Evolutionary conservation across 805 yeast genomes (phyloP).

Genomic region (Nakazawaea sp.): DNA sequence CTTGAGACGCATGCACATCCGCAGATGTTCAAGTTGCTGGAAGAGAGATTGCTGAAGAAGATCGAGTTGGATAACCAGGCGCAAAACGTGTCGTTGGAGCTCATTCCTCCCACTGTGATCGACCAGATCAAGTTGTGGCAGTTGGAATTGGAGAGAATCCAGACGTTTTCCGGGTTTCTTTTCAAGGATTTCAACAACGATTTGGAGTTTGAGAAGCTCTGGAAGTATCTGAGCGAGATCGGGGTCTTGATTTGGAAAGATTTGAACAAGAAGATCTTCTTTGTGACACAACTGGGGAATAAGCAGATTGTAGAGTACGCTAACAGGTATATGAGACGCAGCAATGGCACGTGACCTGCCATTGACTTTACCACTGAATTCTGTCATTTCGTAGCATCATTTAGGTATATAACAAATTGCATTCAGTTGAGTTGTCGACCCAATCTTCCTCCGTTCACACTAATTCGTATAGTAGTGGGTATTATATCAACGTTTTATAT

Average conservation of each 20-base stretch:
- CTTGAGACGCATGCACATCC: slow-evolving; percentile 91
- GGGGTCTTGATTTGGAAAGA: slow-evolving; percentile 92
- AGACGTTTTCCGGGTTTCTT: slow-evolving; percentile 77
- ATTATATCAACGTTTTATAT: too few species aligned
- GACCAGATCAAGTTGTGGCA: slow-evolving; percentile 97
- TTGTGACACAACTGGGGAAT: slow-evolving; percentile 84
- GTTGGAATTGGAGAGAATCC: slow-evolving; percentile 87
- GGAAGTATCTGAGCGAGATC: slow-evolving; percentile 78
- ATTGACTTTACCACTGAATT: too few species aligned
- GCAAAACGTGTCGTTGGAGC: slow-evolving; percentile 40
- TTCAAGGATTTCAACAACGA: slow-evolving; percentile 79
- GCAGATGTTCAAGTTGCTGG: slow-evolving; percentile 74
- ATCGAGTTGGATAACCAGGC: slow-evolving; percentile 53
- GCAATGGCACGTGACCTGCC: slow-evolving; percentile 1
- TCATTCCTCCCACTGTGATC: slow-evolving; percentile 91
- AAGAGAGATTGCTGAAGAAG: slow-evolving; percentile 59
- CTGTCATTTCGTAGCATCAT: too few species aligned
- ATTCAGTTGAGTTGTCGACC: too few species aligned
- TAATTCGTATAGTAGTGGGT: too few species aligned
- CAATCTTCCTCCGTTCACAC: neutral
- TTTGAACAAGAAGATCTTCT: slow-evolving; percentile 60
- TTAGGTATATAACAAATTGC: too few species aligned
- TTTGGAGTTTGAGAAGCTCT: slow-evolving; percentile 66
- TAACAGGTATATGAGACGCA: slow-evolving; percentile 43
- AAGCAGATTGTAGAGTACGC: slow-evolving; percentile 90